These are phyloP conservation scores for Colletotrichum theobromicola DNA, from an alignment of 2,329 filamentous ascomycete genomes.

Conservation along the genomic window DNA sequence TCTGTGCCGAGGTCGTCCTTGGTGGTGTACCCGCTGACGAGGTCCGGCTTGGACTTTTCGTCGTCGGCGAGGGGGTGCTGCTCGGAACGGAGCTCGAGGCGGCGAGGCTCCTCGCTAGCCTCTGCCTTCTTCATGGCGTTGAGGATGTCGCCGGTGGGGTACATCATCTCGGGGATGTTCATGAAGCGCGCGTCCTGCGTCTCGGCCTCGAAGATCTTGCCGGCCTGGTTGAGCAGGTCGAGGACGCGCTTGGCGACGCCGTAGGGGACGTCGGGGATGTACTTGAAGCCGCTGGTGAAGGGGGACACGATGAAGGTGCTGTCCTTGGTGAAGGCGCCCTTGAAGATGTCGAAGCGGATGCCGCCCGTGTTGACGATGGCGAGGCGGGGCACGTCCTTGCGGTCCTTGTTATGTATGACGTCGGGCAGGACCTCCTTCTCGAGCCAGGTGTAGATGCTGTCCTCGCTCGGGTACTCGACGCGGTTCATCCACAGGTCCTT, in stretches of 20 bases:
- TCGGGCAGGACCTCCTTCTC: slow-evolving; percentile 76
- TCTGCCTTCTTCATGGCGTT: slow-evolving; percentile 15
- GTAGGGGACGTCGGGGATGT: slow-evolving; percentile 83
- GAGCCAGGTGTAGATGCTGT: slow-evolving; percentile 85
- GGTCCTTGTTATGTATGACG: slow-evolving; percentile 61
- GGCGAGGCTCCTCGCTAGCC: slow-evolving; percentile 26
- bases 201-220: slow-evolving; percentile 48
- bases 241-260: slow-evolving; percentile 72
- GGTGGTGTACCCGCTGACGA: slow-evolving; percentile 83
- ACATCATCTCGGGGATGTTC: slow-evolving; percentile 53
- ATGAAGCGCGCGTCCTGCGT: slow-evolving; percentile 50
- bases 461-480: slow-evolving; percentile 71
- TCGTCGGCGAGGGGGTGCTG: slow-evolving; percentile 37
- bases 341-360: slow-evolving; percentile 94
- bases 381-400: slow-evolving; percentile 68
- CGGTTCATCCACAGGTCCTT: slow-evolving; percentile 82
- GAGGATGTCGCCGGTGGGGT: slow-evolving; percentile 25
- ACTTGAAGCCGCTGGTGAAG: slow-evolving; percentile 80
- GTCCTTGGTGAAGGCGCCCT: slow-evolving; percentile 88
- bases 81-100: slow-evolving; percentile 34
- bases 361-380: slow-evolving; percentile 88
- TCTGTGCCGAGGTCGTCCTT: slow-evolving; percentile 81
- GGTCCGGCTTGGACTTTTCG: slow-evolving; percentile 38
- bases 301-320: slow-evolving; percentile 86
- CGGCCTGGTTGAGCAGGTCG: slow-evolving; percentile 60